Evolutionary conservation across 2,329 filamentous ascomycete species (phyloP), one percentile per base, ranked within the genome.

Genomic region (Stagonosporopsis vannaccii): DNA sequence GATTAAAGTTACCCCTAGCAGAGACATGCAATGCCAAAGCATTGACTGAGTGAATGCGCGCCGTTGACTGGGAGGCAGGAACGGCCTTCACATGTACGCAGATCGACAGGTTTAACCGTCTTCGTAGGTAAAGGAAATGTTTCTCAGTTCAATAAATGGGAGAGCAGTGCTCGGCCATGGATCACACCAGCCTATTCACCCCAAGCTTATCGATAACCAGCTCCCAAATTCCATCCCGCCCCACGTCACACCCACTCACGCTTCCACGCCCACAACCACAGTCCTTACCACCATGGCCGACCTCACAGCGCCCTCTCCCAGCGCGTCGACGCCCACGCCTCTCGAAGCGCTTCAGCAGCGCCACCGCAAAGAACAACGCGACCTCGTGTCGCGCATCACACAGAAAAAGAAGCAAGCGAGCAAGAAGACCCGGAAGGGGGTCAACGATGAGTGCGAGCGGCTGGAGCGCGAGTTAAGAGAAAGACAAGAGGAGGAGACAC

Each of bases 341-440:
- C 86, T 95, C 77, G 93, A 97, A 58, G 87, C 90, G 60, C 79
- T 95, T 52, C 88, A 91, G 67, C 81, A 87, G 33, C 89, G 88
- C 42, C 95, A 99, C 75, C 88, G 91, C 68, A 95, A 91, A 77
- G 94, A 99, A 78, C 87, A 90, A 75, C 89, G 88, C 66, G 94
- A 98, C 59, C 83, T 99, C 23, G 91, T 96, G 75, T 85, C 87
- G 46, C 88, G 89, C 57, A 87, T 96, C 70, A 97, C 91, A 5
- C 92, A 90, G 78, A 98, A 97, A 84, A 99, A 97, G 83, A 98
- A 97, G 82, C 89, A 90, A 66, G 93, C 95, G 15, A 96, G 90
- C 42, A 99, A 98, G 79, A 88, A 87, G 76, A 87, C 85, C 8
- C 81, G 86, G 45, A 87, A 82, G 62, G 78, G 78, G 32, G 78